Percentiles rank a stretch among this genome's conserved stretches.
Conservation (phyloP, 192 early-diverging fungal genomes). For the Rhizophagus sp. region DNA sequence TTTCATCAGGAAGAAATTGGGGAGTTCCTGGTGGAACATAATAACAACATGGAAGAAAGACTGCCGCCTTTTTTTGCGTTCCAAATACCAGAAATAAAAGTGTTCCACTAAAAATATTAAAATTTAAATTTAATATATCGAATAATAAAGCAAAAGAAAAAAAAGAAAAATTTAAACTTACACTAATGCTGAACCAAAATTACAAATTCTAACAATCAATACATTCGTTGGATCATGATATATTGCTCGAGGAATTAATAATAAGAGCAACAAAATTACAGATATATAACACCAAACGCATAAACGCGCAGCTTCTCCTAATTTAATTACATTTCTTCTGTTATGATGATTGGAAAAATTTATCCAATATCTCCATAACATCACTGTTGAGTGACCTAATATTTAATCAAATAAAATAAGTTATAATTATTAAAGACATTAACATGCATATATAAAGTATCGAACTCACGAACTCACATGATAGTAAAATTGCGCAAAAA, state of each 20-base stretch:
- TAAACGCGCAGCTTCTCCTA: conserved; percentile 7
- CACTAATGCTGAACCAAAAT: neutral
- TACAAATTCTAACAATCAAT: neutral
- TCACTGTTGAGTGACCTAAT: neutral
- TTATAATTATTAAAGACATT: no score
- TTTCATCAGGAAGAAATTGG: no score
- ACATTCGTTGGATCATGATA: neutral
- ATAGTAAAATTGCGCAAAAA: neutral
- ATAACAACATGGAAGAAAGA: neutral
- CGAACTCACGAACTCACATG: neutral
- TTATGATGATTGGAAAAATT: neutral
- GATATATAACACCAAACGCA: neutral
- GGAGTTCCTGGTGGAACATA: neutral
- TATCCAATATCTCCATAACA: conserved; percentile 2
- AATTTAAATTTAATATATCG: neutral
- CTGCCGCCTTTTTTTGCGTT: neutral
- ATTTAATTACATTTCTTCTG: neutral
- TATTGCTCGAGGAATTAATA: neutral
- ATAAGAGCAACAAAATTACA: neutral
- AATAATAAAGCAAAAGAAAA: neutral
- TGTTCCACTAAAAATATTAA: neutral
- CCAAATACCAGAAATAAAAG: neutral
- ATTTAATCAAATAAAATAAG: no score
- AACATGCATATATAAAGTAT: neutral
- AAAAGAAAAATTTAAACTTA: neutral